Conservation (phyloP, 2,329 filamentous ascomycete genomes). For the Penicillium italicum region DNA sequence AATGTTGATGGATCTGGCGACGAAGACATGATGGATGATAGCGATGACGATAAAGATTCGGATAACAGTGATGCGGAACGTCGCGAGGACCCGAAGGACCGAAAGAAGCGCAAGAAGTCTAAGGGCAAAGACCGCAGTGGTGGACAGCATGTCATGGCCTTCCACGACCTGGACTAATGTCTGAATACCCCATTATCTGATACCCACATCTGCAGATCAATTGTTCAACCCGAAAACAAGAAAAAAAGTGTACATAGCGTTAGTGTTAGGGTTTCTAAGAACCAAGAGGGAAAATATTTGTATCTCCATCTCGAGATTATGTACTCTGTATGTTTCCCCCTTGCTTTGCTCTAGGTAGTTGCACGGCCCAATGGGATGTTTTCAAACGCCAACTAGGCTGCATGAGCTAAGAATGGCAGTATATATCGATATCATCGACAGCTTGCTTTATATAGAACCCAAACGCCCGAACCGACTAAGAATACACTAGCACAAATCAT, state of each 20-base stretch:
- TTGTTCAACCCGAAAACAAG: neutral
- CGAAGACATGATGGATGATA: constrained; percentile 43
- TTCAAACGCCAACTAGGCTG: neutral
- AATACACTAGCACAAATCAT: neutral
- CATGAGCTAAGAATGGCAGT: neutral
- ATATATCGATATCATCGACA: neutral
- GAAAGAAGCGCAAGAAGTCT: constrained; percentile 47
- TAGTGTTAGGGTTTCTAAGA: constrained; percentile 3
- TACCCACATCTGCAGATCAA: constrained; percentile 20
- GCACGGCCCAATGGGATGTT: neutral
- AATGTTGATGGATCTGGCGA: constrained; percentile 48
- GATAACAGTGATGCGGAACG: constrained; percentile 50
- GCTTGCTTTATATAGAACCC: neutral
- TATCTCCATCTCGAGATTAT: neutral
- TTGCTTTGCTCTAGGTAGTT: neutral
- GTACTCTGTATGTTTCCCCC: neutral
- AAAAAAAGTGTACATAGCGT: constrained; percentile 11
- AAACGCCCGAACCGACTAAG: too few species aligned
- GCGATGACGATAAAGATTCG: constrained; percentile 41
- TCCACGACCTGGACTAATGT: constrained; percentile 42
- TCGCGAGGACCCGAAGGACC: constrained; percentile 40
- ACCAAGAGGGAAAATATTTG: constrained; percentile 1
- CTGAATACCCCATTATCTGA: constrained; percentile 16
- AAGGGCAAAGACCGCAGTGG: constrained; percentile 44
- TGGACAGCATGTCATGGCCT: constrained; percentile 42